Evolutionary conservation across 2,329 filamentous ascomycete species (phyloP), one percentile per base, ranked within the genome.

Genomic region (Aspergillus unguis): DNA sequence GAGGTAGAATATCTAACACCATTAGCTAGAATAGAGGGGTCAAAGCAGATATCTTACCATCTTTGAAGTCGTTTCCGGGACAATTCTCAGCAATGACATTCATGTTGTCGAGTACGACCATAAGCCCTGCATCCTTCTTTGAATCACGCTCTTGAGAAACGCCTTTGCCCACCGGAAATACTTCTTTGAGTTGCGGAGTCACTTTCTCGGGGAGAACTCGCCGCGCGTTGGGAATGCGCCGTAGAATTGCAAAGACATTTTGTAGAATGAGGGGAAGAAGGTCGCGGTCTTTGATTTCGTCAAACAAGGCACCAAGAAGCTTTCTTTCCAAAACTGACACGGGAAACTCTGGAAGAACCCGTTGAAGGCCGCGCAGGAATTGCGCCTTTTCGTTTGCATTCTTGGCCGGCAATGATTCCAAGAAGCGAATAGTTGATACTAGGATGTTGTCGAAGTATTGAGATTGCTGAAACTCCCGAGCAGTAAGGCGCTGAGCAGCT

Each of bases 401-500:
- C 75, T 99, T 99, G 32, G 90, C 89, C 0, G 94, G 92, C 54
- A 99, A 84, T 0, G 86, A 83, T 63, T 99, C 94, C 27, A 99
- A 77, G 66, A 99, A 99, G 9, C 94, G 88, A 57, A 99, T 96
- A 0, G 94, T 96, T 0, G 92, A 96, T 25, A 99, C 90, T 4
- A 99, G 79, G 42, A 97, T 89, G 65, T 97, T 99, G 72, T 99
- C 91, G 68, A 99, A 99, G 68, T 95, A 99, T 60, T 90, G 86
- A 65, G 91, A 95, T 70, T 96, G 85, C 67, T 99, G 94, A 62
- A 99, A 97, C 63, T 96, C 92, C 49, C 83, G 85, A 4, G 92
- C 91, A 27, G 85, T 91, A 76, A 97, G 82, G 41, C 94, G 84
- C 67, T 95, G 89, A 3, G 91, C 90, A 2, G 94, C 90, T 50